These are phyloP conservation scores for Aaosphaeria arxii DNA, from an alignment of 2,329 filamentous ascomycete species.

Conservation along the genomic window DNA sequence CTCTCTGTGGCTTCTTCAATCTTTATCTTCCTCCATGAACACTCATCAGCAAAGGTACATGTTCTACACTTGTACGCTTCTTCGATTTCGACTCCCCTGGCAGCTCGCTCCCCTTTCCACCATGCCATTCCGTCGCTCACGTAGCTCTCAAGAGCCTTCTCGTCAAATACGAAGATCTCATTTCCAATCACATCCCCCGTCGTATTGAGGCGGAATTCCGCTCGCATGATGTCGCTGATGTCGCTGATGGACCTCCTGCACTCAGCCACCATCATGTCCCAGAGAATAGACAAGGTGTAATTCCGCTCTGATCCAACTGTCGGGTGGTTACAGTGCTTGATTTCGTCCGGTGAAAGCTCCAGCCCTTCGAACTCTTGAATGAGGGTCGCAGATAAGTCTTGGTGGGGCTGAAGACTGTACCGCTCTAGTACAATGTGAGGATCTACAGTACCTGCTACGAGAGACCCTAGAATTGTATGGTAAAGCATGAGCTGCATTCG, in stretches of 20 bases:
- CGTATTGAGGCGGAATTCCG: conserved; percentile 51
- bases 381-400: conserved; percentile 74
- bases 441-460: conserved; percentile 69
- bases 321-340: conserved; percentile 50
- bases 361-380: conserved; percentile 66
- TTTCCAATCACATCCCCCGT: conserved; percentile 54
- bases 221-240: conserved; percentile 53
- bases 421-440: conserved; percentile 67
- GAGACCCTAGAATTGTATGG: conserved; percentile 74
- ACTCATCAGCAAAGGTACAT: conserved; percentile 79
- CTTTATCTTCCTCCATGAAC: conserved; percentile 72
- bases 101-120: conserved; percentile 76
- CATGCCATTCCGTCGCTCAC: conserved; percentile 71
- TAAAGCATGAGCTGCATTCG: conserved; percentile 89
- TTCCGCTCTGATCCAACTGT: too few relatives aligned
- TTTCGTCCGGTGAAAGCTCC: conserved; percentile 33
- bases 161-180: conserved; percentile 65
- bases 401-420: conserved; percentile 65
- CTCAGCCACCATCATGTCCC: conserved; percentile 62
- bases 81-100: conserved; percentile 73
- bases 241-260: conserved; percentile 54
- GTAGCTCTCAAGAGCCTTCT: conserved; percentile 61
- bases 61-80: conserved; percentile 85
- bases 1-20: conserved; percentile 58
- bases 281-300: conserved; percentile 50